Evolutionary conservation across 1,284 basidiomycete species (phyloP), one percentile per base, ranked within the genome.

Genomic region (Farysia itapuensis): DNA sequence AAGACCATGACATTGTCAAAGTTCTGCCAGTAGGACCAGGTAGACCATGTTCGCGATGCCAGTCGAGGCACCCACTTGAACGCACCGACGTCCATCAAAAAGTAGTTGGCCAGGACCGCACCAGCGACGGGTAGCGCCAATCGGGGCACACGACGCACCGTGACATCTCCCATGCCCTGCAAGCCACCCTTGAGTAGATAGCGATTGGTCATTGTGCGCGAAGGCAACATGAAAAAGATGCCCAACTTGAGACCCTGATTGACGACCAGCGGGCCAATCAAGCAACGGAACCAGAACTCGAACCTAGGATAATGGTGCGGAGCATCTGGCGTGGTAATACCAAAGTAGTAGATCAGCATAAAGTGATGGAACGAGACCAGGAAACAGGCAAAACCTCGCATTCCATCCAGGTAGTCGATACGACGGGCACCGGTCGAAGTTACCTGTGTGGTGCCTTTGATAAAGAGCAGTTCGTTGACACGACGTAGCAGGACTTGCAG

Each of bases 321-420:
- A 14, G 49, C 53, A 6, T 20, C 8, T 5, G 51, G 51, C 4
- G 60, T 56, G 16, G 69, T 63, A 39, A 63, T 49, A 25, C 54
- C 59, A 33, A 45, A 63, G 57, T 68, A 67, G 54, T 65, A 72
- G 48, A 72, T 70, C 21, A 70, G 61, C 47, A 68, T 60, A 19
- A 67, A 72, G 40, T 72, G 70, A 37, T 65, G 64, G 44, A 70
- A 63, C 33, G 70, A 70, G 26, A 72, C 70, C 34, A 67, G 20
- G 51, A 72, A 64, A 25, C 67, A 67, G 3, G 70, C 70, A 24
- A 72, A 70, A 4, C 70, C 70, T 39, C 67, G 49, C 37, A 70
- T 40, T 39, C 70, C 67, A 25, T 70, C 70, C 16, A 70, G 50
- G 31, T 70, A 70, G 47, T 72, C 70, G 40, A 72, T 65, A 28